Evolutionary conservation across 2,329 filamentous ascomycete species (phyloP).

Genomic region (Sclerotiophoma versabilis): DNA sequence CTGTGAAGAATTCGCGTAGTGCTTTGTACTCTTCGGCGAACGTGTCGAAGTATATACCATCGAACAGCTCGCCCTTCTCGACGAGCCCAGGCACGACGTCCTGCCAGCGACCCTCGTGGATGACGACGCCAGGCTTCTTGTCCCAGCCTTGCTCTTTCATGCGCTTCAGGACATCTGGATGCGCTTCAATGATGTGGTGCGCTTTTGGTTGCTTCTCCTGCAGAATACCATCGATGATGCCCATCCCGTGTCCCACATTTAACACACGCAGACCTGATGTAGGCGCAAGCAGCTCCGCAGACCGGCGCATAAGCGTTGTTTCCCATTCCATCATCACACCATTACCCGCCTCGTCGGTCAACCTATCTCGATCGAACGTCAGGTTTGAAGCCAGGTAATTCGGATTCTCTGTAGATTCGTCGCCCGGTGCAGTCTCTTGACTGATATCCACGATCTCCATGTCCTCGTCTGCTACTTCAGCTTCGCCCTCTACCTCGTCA

Average conservation of each 20-base stretch:
- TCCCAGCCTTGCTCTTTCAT: slow-evolving; percentile 58
- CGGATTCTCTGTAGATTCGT: slow-evolving; percentile 53
- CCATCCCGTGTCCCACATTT: slow-evolving; percentile 61
- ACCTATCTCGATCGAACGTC: slow-evolving; percentile 55
- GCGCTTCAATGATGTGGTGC: slow-evolving; percentile 62
- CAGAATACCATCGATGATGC: slow-evolving; percentile 58
- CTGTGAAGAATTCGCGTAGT: slow-evolving; percentile 85
- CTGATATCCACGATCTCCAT: slow-evolving; percentile 37
- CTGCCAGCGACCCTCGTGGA: slow-evolving; percentile 60
- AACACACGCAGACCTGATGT: slow-evolving; percentile 53
- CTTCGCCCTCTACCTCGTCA: slow-evolving; percentile 29
- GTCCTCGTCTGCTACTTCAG: slow-evolving; percentile 16
- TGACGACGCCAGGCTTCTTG: slow-evolving; percentile 56
- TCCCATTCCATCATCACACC: slow-evolving; percentile 64
- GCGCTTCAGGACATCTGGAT: slow-evolving; percentile 55
- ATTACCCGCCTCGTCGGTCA: slow-evolving; percentile 58
- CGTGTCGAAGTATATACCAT: slow-evolving; percentile 89
- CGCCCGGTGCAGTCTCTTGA: slow-evolving; percentile 31
- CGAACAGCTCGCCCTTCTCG: slow-evolving; percentile 53
- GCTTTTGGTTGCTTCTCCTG: slow-evolving; percentile 53
- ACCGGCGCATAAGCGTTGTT: slow-evolving; percentile 56
- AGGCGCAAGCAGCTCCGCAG: slow-evolving; percentile 53
- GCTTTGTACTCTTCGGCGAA: slow-evolving; percentile 94
- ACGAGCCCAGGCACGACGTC: slow-evolving; percentile 56
- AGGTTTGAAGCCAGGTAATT: slow-evolving; percentile 58